phyloP scores from a whole-genome alignment of 139 green algal genomes.

The Coccomyxa sp. region DNA sequence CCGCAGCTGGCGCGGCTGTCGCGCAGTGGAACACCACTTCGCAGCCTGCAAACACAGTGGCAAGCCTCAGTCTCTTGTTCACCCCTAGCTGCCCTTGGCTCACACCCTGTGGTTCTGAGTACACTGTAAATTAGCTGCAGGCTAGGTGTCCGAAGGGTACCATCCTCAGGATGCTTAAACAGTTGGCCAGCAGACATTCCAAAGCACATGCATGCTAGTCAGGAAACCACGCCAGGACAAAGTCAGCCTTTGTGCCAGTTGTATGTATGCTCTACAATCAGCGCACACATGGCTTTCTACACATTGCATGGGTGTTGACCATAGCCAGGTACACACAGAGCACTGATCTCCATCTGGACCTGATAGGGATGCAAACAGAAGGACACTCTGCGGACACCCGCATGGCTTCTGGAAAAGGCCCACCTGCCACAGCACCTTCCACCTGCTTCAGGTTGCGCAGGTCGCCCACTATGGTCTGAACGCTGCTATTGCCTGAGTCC shows the following conservation, averaged over 20 bases:
- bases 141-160: too few species aligned
- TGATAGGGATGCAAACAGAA: too few species aligned
- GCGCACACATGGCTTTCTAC: too few species aligned
- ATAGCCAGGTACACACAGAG: too few species aligned
- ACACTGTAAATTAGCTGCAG: too few species aligned
- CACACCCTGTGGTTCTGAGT: neutral
- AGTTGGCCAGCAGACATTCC: too few species aligned
- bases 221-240: neutral
- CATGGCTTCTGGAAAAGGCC: too few species aligned
- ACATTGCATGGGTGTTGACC: too few species aligned
- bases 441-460: slow-evolving; percentile 51
- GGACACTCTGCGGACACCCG: too few species aligned
- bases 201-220: neutral
- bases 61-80: neutral
- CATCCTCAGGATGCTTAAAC: too few species aligned
- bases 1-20: slow-evolving; percentile 69
- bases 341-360: too few species aligned
- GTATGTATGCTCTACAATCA: too few species aligned
- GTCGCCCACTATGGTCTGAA: slow-evolving; percentile 48
- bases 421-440: slow-evolving; percentile 28
- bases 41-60: slow-evolving; percentile 24
- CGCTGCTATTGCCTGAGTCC: slow-evolving; percentile 19
- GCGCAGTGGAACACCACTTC: slow-evolving; percentile 86
- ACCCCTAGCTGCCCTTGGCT: neutral
- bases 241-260: neutral